Conservation (phyloP, 2,329 filamentous ascomycete species). For the Ophiostoma sp. region DNA sequence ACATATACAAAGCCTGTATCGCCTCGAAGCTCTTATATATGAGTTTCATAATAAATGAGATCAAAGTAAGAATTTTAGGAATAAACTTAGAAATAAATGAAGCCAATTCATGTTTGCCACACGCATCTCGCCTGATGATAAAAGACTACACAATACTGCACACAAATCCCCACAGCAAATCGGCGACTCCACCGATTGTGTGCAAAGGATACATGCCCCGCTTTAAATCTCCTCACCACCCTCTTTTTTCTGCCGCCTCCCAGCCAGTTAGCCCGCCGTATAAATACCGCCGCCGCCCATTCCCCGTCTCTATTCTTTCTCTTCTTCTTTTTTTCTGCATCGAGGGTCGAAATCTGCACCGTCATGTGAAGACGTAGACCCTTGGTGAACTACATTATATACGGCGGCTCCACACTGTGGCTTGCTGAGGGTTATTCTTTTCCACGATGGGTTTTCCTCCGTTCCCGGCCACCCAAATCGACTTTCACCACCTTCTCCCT, state of each 20-base stretch:
- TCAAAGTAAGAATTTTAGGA: no score
- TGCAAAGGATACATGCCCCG: neutral
- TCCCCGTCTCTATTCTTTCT: conserved; percentile 29
- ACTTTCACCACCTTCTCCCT: conserved; percentile 43
- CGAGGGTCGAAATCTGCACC: conserved; percentile 39
- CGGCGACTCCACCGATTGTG: neutral
- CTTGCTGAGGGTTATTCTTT: conserved; percentile 49
- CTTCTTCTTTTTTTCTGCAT: conserved; percentile 40
- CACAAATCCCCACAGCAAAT: neutral
- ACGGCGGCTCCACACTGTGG: conserved; percentile 50
- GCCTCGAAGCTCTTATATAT: no score
- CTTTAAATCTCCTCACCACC: conserved; percentile 10
- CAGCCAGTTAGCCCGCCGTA: neutral
- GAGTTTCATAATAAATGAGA: no score
- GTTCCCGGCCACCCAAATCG: conserved; percentile 51
- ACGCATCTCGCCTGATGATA: no score
- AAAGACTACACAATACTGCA: neutral
- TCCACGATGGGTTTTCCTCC: conserved; percentile 49
- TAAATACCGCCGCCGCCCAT: conserved; percentile 21
- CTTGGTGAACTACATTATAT: conserved; percentile 26
- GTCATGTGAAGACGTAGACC: conserved; percentile 47
- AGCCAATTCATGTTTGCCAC: no score
- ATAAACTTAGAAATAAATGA: no score
- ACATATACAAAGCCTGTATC: no score
- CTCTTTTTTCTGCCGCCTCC: neutral